phyloP scores from a whole-genome alignment of 2,329 filamentous ascomycete species.

The Epichloe hybrida region DNA sequence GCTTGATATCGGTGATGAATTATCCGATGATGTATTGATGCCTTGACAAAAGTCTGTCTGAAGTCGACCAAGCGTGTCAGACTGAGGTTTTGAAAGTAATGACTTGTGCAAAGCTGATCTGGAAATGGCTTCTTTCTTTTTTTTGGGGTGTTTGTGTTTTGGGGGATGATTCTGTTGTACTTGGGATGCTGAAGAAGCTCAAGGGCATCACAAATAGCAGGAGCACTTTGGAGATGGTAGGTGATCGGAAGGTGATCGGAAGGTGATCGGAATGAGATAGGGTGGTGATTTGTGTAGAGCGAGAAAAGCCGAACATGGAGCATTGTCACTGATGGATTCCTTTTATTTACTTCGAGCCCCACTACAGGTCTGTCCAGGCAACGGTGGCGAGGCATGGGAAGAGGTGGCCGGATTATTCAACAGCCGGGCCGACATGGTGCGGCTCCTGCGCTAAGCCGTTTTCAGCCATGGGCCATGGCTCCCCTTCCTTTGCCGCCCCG shows the following conservation, averaged over 20 bases:
- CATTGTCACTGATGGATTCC: constrained; percentile 14
- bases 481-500: background rate
- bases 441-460: background rate
- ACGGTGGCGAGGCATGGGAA: constrained; percentile 9
- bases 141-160: background rate
- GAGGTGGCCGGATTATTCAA: constrained; percentile 5
- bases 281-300: constrained; percentile 12
- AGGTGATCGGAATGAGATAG: constrained; percentile 9
- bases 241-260: constrained; percentile 8
- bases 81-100: constrained; percentile 25
- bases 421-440: background rate
- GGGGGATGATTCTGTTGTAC: constrained; percentile 9
- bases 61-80: constrained; percentile 25
- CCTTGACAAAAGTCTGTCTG: constrained; percentile 25
- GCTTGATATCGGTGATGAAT: constrained; percentile 23
- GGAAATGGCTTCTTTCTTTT: background rate
- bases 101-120: constrained; percentile 26
- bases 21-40: constrained; percentile 34
- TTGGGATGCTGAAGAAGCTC: constrained; percentile 10
- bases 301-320: constrained; percentile 11
- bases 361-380: constrained; percentile 22
- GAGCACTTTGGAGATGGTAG: constrained; percentile 3
- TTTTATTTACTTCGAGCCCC: constrained; percentile 35
- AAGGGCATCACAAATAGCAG: constrained; percentile 1
- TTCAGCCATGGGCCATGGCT: background rate